Base-by-base conservation (phyloP, 2,329 filamentous ascomycete genomes). In the Neoscytalidium dimidiatum region DNA sequence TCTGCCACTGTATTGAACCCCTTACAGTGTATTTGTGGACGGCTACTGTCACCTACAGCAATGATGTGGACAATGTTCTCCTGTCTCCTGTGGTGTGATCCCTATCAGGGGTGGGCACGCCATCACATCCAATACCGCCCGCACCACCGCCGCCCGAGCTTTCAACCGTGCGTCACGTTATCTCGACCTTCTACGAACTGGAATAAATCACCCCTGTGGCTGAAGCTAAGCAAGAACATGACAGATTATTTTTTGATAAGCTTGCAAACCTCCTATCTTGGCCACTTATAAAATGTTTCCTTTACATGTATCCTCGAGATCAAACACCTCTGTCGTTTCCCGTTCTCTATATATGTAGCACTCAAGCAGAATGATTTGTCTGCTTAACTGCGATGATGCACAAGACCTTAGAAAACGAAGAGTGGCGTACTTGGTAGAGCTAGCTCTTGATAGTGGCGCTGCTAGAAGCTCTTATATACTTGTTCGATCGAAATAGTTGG, bases 321-420 rank as follows among this genome's bases (percentile, higher is more conserved):
- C 23, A 6, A 28, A 4, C 1, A 21, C n/a, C n/a, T n/a, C n/a
- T 44, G 21, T 19, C 17, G 9, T 29, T 7, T 29, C 23, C 23
- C 23, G 11, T 38, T 17, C 14, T 23, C 4, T n/a, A 17, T 57
- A 28, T 26, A 21, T 44, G 17, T 28, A n/a, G 13, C 17, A 44
- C 38, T 3, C 13, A 26, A 6, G 23, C 3, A 8, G 35, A 57
- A 35, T 57, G 53, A 14, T 43, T 57, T 57, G 35, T 57, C 35
- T 57, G 35, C 53, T 57, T 57, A 57, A 57, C 13, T 26, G 53
- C 35, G 53, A 43, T 57, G 23, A 57, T 35, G 53, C 31, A 56
- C 21, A 21, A 56, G 51, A 56, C 19, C 51, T 56, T 56, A 38
- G 3, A 14, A 35, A 35, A 35, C 3, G 14, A 35, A 23, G 26